phyloP scores from a whole-genome alignment of 129 eudicot genomes.

The Flaveria trinervia region DNA sequence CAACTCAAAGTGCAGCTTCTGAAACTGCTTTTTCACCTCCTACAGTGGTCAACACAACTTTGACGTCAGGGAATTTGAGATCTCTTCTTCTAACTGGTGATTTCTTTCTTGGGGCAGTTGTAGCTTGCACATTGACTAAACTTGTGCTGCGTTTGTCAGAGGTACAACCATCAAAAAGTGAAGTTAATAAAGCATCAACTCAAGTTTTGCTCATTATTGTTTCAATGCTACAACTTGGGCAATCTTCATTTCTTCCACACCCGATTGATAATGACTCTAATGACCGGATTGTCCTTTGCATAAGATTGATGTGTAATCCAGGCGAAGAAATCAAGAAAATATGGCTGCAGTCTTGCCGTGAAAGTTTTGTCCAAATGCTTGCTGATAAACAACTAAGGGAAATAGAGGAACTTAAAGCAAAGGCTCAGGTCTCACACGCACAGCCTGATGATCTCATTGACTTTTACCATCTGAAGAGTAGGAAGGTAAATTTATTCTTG shows the following conservation, averaged over 20 bases:
- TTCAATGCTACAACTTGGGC: conserved; percentile 90
- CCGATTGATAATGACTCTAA: conserved; percentile 91
- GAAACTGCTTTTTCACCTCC: conserved; percentile 90
- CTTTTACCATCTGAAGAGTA: conserved; percentile 94
- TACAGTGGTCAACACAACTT: conserved; percentile 72
- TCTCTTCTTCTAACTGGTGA: conserved; percentile 91
- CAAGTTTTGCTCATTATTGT: conserved; percentile 66
- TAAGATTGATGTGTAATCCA: conserved; percentile 68
- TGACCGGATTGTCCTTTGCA: conserved; percentile 80
- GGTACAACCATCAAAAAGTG: conserved; percentile 80
- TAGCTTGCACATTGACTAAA: conserved; percentile 87
- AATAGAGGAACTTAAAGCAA: conserved; percentile 86
- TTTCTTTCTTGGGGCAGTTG: conserved; percentile 93
- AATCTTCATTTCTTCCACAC: conserved; percentile 89
- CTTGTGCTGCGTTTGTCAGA: conserved; percentile 82
- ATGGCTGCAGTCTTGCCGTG: conserved; percentile 91
- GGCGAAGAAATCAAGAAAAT: conserved; percentile 72
- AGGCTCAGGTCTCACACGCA: conserved; percentile 81
- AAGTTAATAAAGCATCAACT: conserved; percentile 69
- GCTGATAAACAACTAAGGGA: conserved; percentile 91
- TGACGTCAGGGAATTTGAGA: conserved; percentile 79
- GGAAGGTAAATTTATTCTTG: conserved; percentile 58
- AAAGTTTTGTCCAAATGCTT: conserved; percentile 96
- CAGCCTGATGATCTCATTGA: conserved; percentile 99
- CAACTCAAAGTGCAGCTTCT: conserved; percentile 95